These are phyloP conservation scores for Solanum chacoense DNA, from an alignment of 305 asterid species.

Conservation along the genomic window DNA sequence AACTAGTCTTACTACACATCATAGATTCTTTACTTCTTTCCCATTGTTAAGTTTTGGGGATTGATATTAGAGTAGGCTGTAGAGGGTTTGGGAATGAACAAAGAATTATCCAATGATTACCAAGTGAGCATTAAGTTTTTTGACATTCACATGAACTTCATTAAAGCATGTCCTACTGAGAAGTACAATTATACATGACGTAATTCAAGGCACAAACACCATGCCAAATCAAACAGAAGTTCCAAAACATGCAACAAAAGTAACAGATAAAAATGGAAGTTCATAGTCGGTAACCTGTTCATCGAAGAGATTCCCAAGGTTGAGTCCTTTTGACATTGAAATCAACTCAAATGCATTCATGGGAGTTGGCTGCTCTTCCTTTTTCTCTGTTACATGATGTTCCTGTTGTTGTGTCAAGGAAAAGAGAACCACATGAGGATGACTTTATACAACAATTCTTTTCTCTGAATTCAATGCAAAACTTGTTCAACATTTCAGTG, in stretches of 20 bases:
- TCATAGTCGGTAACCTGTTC: constrained; percentile 34
- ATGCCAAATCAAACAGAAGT: not conserved
- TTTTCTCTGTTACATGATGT: constrained; percentile 72
- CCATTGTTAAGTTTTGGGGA: not conserved
- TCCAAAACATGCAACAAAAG: not conserved
- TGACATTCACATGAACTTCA: not conserved
- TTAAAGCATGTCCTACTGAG: not conserved
- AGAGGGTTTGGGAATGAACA: not conserved
- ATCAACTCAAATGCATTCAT: constrained; percentile 94
- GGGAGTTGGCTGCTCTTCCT: constrained; percentile 65
- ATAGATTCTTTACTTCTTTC: not conserved
- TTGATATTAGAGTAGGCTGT: not conserved
- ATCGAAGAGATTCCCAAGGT: constrained; percentile 74
- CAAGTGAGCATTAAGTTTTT: not conserved
- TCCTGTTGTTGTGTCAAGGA: constrained; percentile 28
- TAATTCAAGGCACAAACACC: not conserved
- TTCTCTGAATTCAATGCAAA: not conserved
- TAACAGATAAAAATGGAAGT: not conserved
- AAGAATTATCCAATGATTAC: not conserved
- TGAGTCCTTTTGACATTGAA: constrained; percentile 88
- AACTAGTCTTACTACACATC: not conserved
- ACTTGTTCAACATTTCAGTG: not conserved
- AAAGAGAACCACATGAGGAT: not conserved
- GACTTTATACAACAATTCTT: not conserved
- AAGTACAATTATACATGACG: not conserved